A percentile compares a stretch with the other conserved stretches of the same genome.
These are phyloP conservation scores for Chenopodium quinoa DNA, from an alignment of 148 eudicot species.

Conservation along the genomic window DNA sequence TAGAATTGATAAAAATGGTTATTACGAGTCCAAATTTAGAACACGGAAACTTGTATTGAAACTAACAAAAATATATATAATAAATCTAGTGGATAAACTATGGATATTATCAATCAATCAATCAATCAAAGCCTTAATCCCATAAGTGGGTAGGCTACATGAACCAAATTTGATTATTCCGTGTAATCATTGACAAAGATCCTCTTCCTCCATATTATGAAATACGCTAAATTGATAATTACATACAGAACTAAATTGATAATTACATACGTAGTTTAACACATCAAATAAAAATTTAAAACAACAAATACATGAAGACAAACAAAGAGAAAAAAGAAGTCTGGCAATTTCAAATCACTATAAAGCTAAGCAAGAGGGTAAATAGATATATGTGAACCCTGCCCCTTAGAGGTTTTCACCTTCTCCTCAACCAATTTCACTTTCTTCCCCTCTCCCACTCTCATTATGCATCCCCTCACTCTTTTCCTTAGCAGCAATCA, in stretches of 20 bases:
- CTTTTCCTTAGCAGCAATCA: not conserved
- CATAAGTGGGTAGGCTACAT: too few species aligned
- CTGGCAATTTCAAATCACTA: not conserved
- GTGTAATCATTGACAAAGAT: too few species aligned
- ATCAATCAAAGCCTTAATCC: too few species aligned
- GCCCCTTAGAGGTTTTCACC: not conserved
- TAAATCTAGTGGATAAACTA: not conserved
- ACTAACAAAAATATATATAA: not conserved
- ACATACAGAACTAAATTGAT: not conserved
- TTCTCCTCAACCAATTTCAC: not conserved
- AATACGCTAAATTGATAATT: too few species aligned
- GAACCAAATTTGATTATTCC: too few species aligned
- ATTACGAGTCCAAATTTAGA: not conserved
- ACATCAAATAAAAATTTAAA: not conserved
- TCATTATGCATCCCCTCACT: not conserved
- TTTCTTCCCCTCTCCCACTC: not conserved
- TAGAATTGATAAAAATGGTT: not conserved
- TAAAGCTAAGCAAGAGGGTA: not conserved
- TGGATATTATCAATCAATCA: not conserved
- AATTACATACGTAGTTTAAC: not conserved
- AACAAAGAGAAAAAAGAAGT: not conserved
- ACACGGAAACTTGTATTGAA: not conserved
- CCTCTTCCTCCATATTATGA: too few species aligned
- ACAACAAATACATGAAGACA: not conserved
- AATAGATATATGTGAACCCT: not conserved